Base-by-base conservation (phyloP, 768 basidiomycete genomes). In the Mycena latifolia region DNA sequence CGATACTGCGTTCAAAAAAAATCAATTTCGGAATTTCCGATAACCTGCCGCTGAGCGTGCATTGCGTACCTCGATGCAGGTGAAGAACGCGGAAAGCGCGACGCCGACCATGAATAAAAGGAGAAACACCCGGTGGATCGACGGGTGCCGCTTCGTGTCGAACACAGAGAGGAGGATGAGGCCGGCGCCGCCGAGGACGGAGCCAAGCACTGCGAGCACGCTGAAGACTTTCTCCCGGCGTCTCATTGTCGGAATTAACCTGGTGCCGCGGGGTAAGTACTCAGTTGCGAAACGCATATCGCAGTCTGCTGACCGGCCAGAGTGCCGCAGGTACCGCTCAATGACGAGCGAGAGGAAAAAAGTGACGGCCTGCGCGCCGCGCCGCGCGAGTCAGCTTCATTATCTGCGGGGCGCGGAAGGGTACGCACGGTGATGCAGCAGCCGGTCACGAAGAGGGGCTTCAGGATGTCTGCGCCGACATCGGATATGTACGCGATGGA, bases 401-500 rank as follows among this genome's bases (percentile, higher is more conserved):
- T 10, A 20, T 22, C 8, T 6, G n/a, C 31, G 8, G 12, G 20
- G 11, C 27, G 51, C n/a, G 3, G 2, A 20, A 24, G 15, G 10
- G 48, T 1, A 47, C 67, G n/a, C 31, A 69, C 68, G 2, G 92
- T 92, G 63, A 92, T 84, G 41, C 81, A 78, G 69, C 88, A 89
- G 9, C 88, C 89, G 18, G 83, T 80, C 54, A 94, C 80, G 71
- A 94, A 94, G 39, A 94, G 82, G 4, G 93, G 92, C 73, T 94
- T 93, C 47, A 94, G 79, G 55, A 84, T 80, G 68, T 84, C 84
- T 22, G 93, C 92, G n/a, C 89, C 92, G 37, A 93, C 77, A 71
- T 94, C 92, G 45, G 91, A 92, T 52, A 94, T 92, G 76, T 90
- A 92, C n/a, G 88, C 86, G 55, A 92, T 86, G 1, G 76, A 75